A percentile compares a stretch with the other conserved stretches of the same genome.
These are phyloP conservation scores for Metschnikowia vanudenii DNA, from an alignment of 805 yeast genomes.

Conservation along the genomic window DNA sequence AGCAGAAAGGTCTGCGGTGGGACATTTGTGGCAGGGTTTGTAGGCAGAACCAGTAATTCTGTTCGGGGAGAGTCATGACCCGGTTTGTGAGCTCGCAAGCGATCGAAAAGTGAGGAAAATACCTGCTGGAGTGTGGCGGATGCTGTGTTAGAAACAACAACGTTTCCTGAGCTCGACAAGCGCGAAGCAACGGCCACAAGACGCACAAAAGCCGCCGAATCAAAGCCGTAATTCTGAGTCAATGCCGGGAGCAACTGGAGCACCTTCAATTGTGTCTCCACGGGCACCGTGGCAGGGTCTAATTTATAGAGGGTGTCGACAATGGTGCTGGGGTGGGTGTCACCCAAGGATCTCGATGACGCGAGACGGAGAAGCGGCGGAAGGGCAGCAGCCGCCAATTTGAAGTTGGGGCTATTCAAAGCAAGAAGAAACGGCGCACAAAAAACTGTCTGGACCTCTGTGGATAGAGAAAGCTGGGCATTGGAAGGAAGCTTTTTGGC, in stretches of 20 bases:
- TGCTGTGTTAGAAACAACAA: slow-evolving; percentile 85
- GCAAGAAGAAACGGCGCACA: slow-evolving; percentile 65
- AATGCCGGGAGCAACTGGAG: slow-evolving; percentile 79
- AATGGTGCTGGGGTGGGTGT: slow-evolving; percentile 50
- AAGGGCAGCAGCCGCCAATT: slow-evolving; percentile 67
- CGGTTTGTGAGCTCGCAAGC: slow-evolving; percentile 26
- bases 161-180: slow-evolving; percentile 62
- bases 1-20: slow-evolving; percentile 25
- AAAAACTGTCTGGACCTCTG: slow-evolving; percentile 40
- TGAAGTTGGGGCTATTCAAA: slow-evolving; percentile 72
- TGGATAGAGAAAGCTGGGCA: slow-evolving; percentile 24
- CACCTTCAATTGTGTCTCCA: slow-evolving; percentile 82
- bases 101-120: slow-evolving; percentile 74
- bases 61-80: slow-evolving; percentile 1
- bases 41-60: neutral
- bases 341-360: slow-evolving; percentile 52
- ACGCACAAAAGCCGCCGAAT: slow-evolving; percentile 45
- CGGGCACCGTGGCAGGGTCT: slow-evolving; percentile 71
- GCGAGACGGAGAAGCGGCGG: slow-evolving; percentile 68
- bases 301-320: slow-evolving; percentile 52
- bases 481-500: slow-evolving; percentile 12
- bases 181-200: slow-evolving; percentile 68
- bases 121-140: slow-evolving; percentile 90
- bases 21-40: neutral
- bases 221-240: slow-evolving; percentile 56